Base-by-base conservation (phyloP, 495 filamentous ascomycete species). In the Cercophora sp. region DNA sequence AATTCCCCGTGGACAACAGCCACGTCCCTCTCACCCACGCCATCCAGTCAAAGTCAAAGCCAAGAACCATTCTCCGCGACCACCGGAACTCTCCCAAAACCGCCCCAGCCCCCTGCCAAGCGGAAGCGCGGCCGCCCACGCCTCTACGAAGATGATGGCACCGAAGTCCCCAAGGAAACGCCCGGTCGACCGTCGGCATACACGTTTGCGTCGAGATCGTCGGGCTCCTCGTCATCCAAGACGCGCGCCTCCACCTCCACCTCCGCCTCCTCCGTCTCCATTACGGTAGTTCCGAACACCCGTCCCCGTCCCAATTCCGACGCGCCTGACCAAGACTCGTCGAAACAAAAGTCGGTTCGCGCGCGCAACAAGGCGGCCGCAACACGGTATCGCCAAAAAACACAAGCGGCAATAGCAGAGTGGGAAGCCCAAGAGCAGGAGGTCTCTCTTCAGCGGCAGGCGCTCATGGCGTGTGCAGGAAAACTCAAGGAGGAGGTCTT, bases 401-500 rank as follows among this genome's bases (percentile, higher is more conserved):
- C 46, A 2, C 56, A 55, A 8, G 32, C 40, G 0, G 51, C 56
- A 2, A 23, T 31, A 0, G 47, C 52, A 0, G 31, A 65, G 8
- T 69, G 83, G 8, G 77, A 81, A 48, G 52, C 43, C 24, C 54
- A 55, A 10, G 68, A 68, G 46, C 58, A 46, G 5, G 54, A 60
- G 16, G 50, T 63, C 11, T 55, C 56, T 35, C 44, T 44, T 24
- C 61, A 61, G 15, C 62, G 63, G 27, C 52, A 55, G 10, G 11
- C 48, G 18, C 49, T 71, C 25, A 47, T 47, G 8, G 55, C 56
- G 2, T 54, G 58, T 23, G 68, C 70, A 0, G 62, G 58, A 1
- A 32, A 13, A 6, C 61, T 77, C 22, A 67, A 63, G 15, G 63
- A 73, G 4, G 75, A 85, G 61, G 65, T 82, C 4, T 61, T 81